Percentiles rank a stretch among this genome's conserved stretches.
Conservation (phyloP, 2,329 filamentous ascomycete species). For the Sclerotinia subarctica region DNA sequence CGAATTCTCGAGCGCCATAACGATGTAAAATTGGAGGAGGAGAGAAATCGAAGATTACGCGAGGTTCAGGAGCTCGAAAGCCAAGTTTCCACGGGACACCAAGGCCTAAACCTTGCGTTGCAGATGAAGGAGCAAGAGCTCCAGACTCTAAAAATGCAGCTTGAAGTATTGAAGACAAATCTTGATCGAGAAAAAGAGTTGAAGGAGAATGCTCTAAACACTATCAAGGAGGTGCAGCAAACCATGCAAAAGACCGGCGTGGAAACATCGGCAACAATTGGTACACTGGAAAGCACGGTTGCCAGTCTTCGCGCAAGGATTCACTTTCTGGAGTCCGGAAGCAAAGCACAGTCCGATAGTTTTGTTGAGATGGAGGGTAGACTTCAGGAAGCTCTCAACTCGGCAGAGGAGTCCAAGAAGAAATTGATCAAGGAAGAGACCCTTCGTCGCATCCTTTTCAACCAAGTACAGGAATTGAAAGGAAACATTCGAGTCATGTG, state of each 20-base stretch:
- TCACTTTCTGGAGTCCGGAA: slow-evolving; percentile 85
- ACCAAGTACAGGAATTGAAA: slow-evolving; percentile 96
- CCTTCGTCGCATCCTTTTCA: slow-evolving; percentile 85
- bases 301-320: slow-evolving; percentile 77
- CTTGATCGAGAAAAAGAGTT: slow-evolving; percentile 60
- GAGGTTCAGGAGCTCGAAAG: slow-evolving; percentile 64
- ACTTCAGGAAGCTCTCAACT: slow-evolving; percentile 71
- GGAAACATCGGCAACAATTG: slow-evolving; percentile 58
- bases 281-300: slow-evolving; percentile 70
- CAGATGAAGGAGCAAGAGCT: slow-evolving; percentile 52
- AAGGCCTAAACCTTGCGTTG: slow-evolving; percentile 36
- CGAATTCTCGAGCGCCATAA: slow-evolving; percentile 37
- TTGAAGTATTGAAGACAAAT: slow-evolving; percentile 48
- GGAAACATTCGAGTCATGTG: slow-evolving; percentile 99
- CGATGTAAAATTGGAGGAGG: slow-evolving; percentile 59
- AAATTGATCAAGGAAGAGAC: slow-evolving; percentile 91
- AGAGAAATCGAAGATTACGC: slow-evolving; percentile 54
- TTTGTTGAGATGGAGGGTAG: slow-evolving; percentile 78
- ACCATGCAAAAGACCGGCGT: slow-evolving; percentile 48
- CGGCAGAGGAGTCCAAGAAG: slow-evolving; percentile 67
- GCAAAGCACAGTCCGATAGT: slow-evolving; percentile 81
- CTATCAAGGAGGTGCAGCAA: slow-evolving; percentile 47
- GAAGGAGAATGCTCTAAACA: slow-evolving; percentile 41
- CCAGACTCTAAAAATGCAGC: slow-evolving; percentile 46
- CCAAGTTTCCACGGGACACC: slow-evolving; percentile 47